Evolutionary conservation across 2,329 filamentous ascomycete species (phyloP).

Genomic region (Aspergillus sp.): DNA sequence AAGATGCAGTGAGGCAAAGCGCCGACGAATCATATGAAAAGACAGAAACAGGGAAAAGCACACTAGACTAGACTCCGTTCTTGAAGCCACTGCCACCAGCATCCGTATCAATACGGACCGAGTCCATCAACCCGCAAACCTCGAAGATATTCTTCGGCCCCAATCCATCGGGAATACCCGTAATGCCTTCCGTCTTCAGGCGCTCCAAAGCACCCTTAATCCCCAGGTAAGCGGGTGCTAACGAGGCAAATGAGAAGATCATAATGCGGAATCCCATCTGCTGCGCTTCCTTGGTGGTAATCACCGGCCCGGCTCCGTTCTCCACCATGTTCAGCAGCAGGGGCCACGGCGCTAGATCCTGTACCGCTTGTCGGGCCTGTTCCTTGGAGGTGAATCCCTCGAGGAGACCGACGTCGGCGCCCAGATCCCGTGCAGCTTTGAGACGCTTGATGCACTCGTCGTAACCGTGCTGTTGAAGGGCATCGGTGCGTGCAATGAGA

Average conservation of each 20-base stretch:
- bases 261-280: slow-evolving; percentile 45
- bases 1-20: neutral
- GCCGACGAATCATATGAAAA: neutral
- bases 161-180: slow-evolving; percentile 29
- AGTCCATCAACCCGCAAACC: slow-evolving; percentile 42
- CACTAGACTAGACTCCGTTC: slow-evolving; percentile 16
- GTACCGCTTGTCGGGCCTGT: slow-evolving; percentile 34
- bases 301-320: slow-evolving; percentile 39
- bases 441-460: slow-evolving; percentile 41
- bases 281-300: slow-evolving; percentile 38
- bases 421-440: slow-evolving; percentile 38
- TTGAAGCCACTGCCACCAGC: slow-evolving; percentile 36
- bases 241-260: slow-evolving; percentile 41
- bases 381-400: slow-evolving; percentile 41
- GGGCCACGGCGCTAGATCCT: slow-evolving; percentile 40
- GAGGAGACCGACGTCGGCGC: slow-evolving; percentile 43
- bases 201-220: slow-evolving; percentile 34
- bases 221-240: slow-evolving; percentile 38
- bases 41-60: neutral
- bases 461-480: slow-evolving; percentile 38
- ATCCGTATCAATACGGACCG: slow-evolving; percentile 38
- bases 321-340: slow-evolving; percentile 47
- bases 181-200: slow-evolving; percentile 37
- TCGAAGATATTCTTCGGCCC: slow-evolving; percentile 40
- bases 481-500: slow-evolving; percentile 46